These are phyloP conservation scores for Suillus placidus DNA, from an alignment of 768 basidiomycete species.

Conservation along the genomic window DNA sequence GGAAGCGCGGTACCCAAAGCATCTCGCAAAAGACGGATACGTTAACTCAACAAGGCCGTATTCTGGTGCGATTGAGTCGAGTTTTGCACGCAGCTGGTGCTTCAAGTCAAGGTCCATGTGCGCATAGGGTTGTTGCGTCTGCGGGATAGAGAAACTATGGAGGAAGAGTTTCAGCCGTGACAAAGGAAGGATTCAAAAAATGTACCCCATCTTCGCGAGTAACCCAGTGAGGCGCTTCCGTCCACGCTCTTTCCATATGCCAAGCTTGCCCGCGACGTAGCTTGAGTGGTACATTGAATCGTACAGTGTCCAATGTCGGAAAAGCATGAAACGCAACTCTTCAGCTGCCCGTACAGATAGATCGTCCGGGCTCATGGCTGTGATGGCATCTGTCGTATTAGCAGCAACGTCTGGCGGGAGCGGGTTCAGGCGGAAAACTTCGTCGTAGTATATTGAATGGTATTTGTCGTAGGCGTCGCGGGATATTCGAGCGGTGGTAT, in stretches of 20 bases:
- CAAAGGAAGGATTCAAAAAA: conserved; percentile 9
- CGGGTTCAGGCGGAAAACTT: conserved; percentile 90
- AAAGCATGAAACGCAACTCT: conserved; percentile 92
- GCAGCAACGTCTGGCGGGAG: conserved; percentile 42
- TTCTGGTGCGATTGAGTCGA: conserved; percentile 89
- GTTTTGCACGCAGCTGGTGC: conserved; percentile 71
- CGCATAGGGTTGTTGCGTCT: conserved; percentile 90
- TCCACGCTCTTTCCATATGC: conserved; percentile 95
- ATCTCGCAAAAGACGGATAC: conserved; percentile 92
- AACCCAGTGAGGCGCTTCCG: conserved; percentile 87
- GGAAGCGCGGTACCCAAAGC: conserved; percentile 86
- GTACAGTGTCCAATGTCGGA: conserved; percentile 97
- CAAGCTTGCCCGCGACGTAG: conserved; percentile 92
- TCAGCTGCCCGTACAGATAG: conserved; percentile 78
- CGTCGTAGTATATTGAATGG: conserved; percentile 82
- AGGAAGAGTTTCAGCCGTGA: conserved; percentile 11
- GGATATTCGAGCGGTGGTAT: conserved; percentile 84
- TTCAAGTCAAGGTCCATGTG: conserved; percentile 99
- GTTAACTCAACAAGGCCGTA: conserved; percentile 92
- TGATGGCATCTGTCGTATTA: conserved; percentile 43
- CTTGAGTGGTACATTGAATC: conserved; percentile 98
- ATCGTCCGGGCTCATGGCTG: conserved; percentile 79
- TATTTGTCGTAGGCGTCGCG: conserved; percentile 82
- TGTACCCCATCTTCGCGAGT: conserved; percentile 96
- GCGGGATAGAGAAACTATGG: conserved; percentile 86